These are phyloP conservation scores for Eucalyptus leucophloia DNA, from an alignment of 345 rosid species.

Conservation along the genomic window DNA sequence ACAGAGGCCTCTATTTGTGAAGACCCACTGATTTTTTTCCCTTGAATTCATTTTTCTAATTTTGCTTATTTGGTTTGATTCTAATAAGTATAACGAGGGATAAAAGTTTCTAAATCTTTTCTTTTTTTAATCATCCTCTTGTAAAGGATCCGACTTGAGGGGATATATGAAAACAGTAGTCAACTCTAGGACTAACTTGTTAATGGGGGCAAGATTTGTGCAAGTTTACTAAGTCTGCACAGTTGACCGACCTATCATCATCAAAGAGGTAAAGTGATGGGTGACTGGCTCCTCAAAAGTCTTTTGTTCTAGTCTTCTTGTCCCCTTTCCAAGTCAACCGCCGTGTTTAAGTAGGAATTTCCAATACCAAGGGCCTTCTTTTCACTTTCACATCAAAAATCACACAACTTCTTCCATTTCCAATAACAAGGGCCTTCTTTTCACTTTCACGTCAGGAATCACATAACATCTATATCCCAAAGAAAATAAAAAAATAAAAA, in stretches of 20 bases:
- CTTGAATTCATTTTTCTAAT: not conserved
- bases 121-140: not conserved
- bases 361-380: too few relatives aligned
- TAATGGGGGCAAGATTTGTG: not conserved
- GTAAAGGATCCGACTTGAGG: not conserved
- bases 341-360: too few relatives aligned
- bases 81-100: not conserved
- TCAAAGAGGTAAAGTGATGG: too few relatives aligned
- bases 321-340: too few relatives aligned
- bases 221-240: not conserved
- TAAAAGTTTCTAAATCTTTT: too few relatives aligned
- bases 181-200: not conserved
- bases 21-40: not conserved
- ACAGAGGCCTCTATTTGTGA: not conserved
- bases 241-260: too few relatives aligned
- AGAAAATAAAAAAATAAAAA: too few relatives aligned
- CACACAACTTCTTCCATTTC: not conserved
- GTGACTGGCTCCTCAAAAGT: too few relatives aligned
- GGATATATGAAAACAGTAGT: not conserved
- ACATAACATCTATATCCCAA: not conserved
- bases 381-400: too few relatives aligned
- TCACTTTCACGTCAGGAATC: not conserved
- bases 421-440: not conserved
- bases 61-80: not conserved
- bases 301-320: too few relatives aligned